Evolutionary conservation across 1,139 yeast genomes (phyloP).

Genomic region (Pichia sp.): DNA sequence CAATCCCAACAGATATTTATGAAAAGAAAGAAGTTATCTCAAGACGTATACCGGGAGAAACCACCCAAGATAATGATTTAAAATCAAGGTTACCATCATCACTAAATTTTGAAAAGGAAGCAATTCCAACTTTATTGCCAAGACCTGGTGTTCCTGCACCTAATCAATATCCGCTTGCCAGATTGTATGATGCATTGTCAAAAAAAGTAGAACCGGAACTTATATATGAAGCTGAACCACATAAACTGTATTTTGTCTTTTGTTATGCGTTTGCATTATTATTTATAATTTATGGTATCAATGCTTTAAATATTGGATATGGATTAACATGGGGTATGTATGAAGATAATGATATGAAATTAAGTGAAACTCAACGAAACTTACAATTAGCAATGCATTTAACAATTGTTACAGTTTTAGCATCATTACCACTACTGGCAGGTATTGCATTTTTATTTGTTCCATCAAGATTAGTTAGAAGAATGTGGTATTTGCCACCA

Average conservation of each 20-base stretch:
- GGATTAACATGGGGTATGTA: constrained; percentile 50
- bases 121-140: constrained; percentile 64
- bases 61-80: constrained; percentile 41
- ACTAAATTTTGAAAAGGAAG: constrained; percentile 61
- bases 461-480: constrained; percentile 65
- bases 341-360: constrained; percentile 48
- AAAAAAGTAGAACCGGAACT: constrained; percentile 60
- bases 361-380: constrained; percentile 23
- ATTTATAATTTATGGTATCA: constrained; percentile 59
- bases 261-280: constrained; percentile 65
- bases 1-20: constrained; percentile 20
- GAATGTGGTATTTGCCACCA: constrained; percentile 69
- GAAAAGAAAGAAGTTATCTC: constrained; percentile 23
- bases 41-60: constrained; percentile 53
- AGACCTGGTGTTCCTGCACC: constrained; percentile 72
- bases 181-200: constrained; percentile 56
- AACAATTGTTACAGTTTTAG: constrained; percentile 40
- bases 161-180: constrained; percentile 49
- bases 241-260: constrained; percentile 63
- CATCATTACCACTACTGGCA: constrained; percentile 34
- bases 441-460: constrained; percentile 40
- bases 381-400: constrained; percentile 26
- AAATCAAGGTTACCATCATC: constrained; percentile 47
- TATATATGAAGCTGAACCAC: constrained; percentile 80
- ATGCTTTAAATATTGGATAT: constrained; percentile 53